Conservation (phyloP, 352 stramenopile genomes). For the Hyphochytrium catenoides region DNA sequence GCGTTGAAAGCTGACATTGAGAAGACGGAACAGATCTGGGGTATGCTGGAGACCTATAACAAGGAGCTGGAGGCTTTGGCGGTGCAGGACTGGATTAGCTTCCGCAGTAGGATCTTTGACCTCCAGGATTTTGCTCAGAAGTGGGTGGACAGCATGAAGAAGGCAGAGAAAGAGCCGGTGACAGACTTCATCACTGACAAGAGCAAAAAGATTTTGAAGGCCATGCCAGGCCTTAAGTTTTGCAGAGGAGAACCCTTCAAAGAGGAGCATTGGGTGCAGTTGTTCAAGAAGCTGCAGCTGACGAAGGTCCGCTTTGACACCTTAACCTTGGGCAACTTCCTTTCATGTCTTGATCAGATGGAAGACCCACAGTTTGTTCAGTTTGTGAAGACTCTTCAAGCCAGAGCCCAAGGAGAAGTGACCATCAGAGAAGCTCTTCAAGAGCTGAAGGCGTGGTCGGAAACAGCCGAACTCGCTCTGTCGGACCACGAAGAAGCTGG, state of each 20-base stretch:
- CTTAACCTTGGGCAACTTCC: slow-evolving; percentile 70
- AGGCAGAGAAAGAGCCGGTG: slow-evolving; percentile 26
- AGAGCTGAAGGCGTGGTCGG: slow-evolving; percentile 73
- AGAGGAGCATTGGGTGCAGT: slow-evolving; percentile 81
- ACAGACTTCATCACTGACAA: slow-evolving; percentile 51
- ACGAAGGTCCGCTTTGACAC: slow-evolving; percentile 61
- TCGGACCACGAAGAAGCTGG: slow-evolving; percentile 58
- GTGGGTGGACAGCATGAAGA: slow-evolving; percentile 66
- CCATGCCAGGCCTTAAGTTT: slow-evolving; percentile 75
- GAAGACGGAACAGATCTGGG: slow-evolving; percentile 43
- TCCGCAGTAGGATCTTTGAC: slow-evolving; percentile 73
- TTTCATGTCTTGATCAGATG: slow-evolving; percentile 38
- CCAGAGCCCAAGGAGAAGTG: slow-evolving; percentile 69
- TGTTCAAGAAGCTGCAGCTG: slow-evolving; percentile 74
- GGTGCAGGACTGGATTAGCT: slow-evolving; percentile 75
- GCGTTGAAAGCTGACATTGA: slow-evolving; percentile 43
- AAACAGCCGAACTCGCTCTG: slow-evolving; percentile 67
- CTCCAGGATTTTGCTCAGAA: slow-evolving; percentile 68
- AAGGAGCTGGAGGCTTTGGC: slow-evolving; percentile 38
- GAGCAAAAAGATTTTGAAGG: slow-evolving; percentile 47
- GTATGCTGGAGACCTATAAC: slow-evolving; percentile 57
- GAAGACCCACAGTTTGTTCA: slow-evolving; percentile 54
- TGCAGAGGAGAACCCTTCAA: slow-evolving; percentile 83
- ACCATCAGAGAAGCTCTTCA: slow-evolving; percentile 80
- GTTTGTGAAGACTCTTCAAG: slow-evolving; percentile 77